A percentile compares a stretch with the other conserved stretches of the same genome.
Conservation (phyloP, 371 early-diverging fungal genomes). For the Globomyces sp. region DNA sequence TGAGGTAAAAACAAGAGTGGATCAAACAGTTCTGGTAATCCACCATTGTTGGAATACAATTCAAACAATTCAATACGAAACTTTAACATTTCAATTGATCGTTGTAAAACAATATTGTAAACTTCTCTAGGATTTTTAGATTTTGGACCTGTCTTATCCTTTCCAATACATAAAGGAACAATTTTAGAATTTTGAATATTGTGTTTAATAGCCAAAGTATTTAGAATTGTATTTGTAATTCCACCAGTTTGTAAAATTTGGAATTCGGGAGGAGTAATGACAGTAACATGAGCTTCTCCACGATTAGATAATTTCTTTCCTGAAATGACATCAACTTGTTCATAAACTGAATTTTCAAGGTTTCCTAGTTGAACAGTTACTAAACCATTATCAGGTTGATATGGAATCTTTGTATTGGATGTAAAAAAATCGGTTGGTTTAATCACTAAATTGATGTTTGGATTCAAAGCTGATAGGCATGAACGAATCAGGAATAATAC, state of each 20-base stretch:
- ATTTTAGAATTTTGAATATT: slow-evolving; percentile 57
- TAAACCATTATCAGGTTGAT: no score
- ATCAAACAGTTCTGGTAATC: slow-evolving; percentile 60
- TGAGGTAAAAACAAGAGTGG: slow-evolving; percentile 69
- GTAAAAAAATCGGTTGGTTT: no score
- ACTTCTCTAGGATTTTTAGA: slow-evolving; percentile 32
- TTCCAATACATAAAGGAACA: not conserved
- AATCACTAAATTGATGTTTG: no score
- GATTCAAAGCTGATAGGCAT: no score
- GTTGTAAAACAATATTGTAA: slow-evolving; percentile 44
- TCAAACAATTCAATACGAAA: slow-evolving; percentile 56
- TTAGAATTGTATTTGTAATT: slow-evolving; percentile 71
- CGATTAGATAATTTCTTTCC: slow-evolving; percentile 10
- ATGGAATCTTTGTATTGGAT: no score
- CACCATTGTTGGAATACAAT: slow-evolving; percentile 52
- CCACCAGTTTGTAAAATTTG: slow-evolving; percentile 52
- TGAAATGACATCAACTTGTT: no score
- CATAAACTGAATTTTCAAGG: no score
- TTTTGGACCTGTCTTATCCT: slow-evolving; percentile 16
- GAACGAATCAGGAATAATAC: no score
- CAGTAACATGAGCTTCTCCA: slow-evolving; percentile 76
- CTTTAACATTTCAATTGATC: slow-evolving; percentile 36
- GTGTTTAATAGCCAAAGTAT: slow-evolving; percentile 52
- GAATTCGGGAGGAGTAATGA: slow-evolving; percentile 74
- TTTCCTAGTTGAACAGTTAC: no score